These are phyloP conservation scores for Candida oleophila DNA, from an alignment of 805 yeast genomes.

Conservation along the genomic window DNA sequence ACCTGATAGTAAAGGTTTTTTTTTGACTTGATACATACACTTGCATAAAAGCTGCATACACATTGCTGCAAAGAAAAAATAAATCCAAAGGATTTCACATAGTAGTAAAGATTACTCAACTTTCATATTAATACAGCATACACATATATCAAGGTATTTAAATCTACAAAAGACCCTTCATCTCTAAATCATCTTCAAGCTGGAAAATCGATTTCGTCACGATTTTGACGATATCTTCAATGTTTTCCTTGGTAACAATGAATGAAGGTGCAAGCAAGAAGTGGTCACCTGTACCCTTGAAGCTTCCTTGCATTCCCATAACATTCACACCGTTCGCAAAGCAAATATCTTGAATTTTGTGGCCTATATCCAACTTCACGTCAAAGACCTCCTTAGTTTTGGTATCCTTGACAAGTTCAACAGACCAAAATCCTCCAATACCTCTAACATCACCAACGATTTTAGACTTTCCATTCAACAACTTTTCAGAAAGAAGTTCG, in stretches of 20 bases:
- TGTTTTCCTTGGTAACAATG: slow-evolving; percentile 35
- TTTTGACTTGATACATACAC: too few relatives aligned
- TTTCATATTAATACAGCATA: too few relatives aligned
- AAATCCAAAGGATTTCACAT: too few relatives aligned
- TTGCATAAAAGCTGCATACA: too few relatives aligned
- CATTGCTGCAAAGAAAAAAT: too few relatives aligned
- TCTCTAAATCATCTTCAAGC: slow-evolving; percentile 24
- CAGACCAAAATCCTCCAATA: slow-evolving; percentile 57
- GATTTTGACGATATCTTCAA: slow-evolving; percentile 35
- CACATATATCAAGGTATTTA: too few relatives aligned
- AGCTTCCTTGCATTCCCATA: slow-evolving; percentile 46
- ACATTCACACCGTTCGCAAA: slow-evolving; percentile 46
- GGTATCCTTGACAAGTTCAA: slow-evolving; percentile 56
- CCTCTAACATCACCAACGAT: slow-evolving; percentile 62
- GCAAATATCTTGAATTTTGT: slow-evolving; percentile 31
- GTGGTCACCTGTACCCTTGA: slow-evolving; percentile 40
- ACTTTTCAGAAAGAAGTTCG: slow-evolving; percentile 16
- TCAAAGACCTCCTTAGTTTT: slow-evolving; percentile 50
- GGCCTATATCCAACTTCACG: slow-evolving; percentile 33
- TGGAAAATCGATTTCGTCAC: slow-evolving; percentile 40
- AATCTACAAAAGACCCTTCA: slow-evolving; percentile 6
- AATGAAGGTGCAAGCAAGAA: slow-evolving; percentile 47
- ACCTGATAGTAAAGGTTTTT: too few relatives aligned
- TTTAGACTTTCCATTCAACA: slow-evolving; percentile 9
- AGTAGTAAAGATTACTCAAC: too few relatives aligned